Evolutionary conservation across 1,284 basidiomycete genomes (phyloP), one percentile per base, ranked within the genome.

Genomic region (Fomitopsis betulina): DNA sequence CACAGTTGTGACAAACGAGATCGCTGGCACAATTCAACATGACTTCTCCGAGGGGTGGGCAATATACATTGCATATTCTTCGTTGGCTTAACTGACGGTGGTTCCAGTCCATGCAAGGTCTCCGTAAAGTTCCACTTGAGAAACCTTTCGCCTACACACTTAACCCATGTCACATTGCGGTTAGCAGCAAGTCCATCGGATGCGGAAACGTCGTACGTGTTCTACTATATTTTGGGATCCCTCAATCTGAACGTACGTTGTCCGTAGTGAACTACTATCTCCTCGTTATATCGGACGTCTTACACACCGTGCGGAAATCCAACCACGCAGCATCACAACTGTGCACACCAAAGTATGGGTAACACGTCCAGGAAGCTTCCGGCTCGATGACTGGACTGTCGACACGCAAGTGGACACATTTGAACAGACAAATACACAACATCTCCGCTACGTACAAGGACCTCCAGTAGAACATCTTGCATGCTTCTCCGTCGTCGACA

Each of bases 41-140:
- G 83, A 92, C 69, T 93, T 94, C 65, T 71, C 72, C 3, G 66
- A 72, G 61, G 88, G 87, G 92, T 92, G 62, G 60, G 83, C 76
- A 23, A 39, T 51, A 9, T 37, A 6, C n/a, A 39, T 47, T 17
- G 53, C 15, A 37, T 27, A n/a, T 9, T 8, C 54, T 19, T 43
- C 37, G 8, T 55, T 23, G 33, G 27, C 54, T 35, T 38, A 57
- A n/a, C 17, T 57, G 45, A 49, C 56, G n/a, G 49, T 23, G 37
- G 15, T 37, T 17, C 17, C 55, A 93, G 91, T 15, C 77, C 84
- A 1, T 85, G 81, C 64, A 74, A 76, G 38, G 71, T 83, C 2
- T 78, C 83, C 0, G 73, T 91, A 12, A 69, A 75, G 5, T 81
- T 94, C 63, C 72, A 71, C 32, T 65, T 96, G 50, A 80, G 83